Conservation (phyloP, 768 basidiomycete species). For the Naganishia vaughanmartiniae region DNA sequence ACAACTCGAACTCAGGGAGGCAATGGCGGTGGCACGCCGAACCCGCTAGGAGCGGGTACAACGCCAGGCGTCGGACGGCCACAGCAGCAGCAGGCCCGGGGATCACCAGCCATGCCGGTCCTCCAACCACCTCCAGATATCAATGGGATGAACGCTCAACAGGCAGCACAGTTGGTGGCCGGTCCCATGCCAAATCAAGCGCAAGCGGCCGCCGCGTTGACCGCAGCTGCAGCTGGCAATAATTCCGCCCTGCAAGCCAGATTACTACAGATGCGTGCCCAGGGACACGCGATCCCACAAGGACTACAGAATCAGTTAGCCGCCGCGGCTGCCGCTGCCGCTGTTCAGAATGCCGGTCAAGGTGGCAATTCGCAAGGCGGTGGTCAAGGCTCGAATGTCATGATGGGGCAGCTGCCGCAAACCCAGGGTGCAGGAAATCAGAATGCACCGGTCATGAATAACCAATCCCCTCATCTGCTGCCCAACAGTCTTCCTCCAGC, state of each 20-base stretch:
- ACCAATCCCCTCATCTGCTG: constrained; percentile 4
- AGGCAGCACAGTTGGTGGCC: neutral
- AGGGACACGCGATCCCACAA: constrained; percentile 10
- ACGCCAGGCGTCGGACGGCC: neutral
- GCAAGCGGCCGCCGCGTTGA: neutral
- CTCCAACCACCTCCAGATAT: neutral
- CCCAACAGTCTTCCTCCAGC: constrained; percentile 3
- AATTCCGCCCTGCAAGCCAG: constrained; percentile 13
- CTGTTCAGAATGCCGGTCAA: constrained; percentile 7
- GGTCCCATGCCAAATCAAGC: constrained; percentile 1
- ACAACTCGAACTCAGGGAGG: neutral
- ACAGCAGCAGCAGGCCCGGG: constrained; percentile 12
- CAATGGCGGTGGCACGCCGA: neutral
- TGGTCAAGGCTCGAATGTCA: neutral
- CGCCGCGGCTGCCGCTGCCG: neutral
- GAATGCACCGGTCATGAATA: constrained; percentile 3
- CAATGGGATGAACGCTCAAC: neutral
- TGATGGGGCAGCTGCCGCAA: constrained; percentile 2
- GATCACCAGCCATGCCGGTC: constrained; percentile 2
- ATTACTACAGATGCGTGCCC: constrained; percentile 12
- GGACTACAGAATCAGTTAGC: constrained; percentile 5
- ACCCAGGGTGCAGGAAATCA: neutral
- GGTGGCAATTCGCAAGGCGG: neutral
- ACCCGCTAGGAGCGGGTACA: neutral
- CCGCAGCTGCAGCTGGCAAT: neutral